Evolutionary conservation across 805 yeast genomes (phyloP).

Genomic region (Saccharomyces jurei): DNA sequence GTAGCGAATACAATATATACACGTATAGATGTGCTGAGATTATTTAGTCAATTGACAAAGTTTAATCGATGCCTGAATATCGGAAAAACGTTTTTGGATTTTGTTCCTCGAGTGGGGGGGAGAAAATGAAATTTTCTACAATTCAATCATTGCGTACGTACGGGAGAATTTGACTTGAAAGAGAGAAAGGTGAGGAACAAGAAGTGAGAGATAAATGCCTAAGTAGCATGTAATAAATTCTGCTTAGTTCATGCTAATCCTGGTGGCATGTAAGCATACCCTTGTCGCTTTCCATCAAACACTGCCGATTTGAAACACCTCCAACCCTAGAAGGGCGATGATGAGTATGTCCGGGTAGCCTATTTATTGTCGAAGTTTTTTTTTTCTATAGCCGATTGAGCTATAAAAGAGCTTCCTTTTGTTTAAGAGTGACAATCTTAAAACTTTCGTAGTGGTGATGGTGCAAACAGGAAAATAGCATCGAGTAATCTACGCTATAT

Average conservation of each 20-base stretch:
- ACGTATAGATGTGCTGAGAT: background rate
- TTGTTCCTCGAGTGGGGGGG: background rate
- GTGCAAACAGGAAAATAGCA: background rate
- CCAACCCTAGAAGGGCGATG: background rate
- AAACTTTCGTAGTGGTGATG: too few relatives aligned
- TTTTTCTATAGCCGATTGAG: background rate
- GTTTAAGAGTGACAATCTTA: background rate
- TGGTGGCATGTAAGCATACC: background rate
- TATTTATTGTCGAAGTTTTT: too few relatives aligned
- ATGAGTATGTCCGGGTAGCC: background rate
- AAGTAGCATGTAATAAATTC: background rate
- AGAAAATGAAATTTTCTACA: background rate
- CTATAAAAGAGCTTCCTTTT: background rate
- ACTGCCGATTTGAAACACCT: background rate
- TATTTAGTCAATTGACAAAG: background rate
- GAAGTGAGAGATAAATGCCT: background rate
- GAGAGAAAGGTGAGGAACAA: background rate
- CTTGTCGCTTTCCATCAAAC: background rate
- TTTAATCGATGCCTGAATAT: background rate
- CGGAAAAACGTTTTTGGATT: background rate
- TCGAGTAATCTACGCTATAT: background rate
- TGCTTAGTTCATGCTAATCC: background rate
- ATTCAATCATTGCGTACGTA: background rate
- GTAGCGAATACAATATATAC: background rate
- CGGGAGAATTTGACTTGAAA: background rate